These are phyloP conservation scores for Arthroderma sp. DNA, from an alignment of 2,329 filamentous ascomycete species.

Conservation along the genomic window DNA sequence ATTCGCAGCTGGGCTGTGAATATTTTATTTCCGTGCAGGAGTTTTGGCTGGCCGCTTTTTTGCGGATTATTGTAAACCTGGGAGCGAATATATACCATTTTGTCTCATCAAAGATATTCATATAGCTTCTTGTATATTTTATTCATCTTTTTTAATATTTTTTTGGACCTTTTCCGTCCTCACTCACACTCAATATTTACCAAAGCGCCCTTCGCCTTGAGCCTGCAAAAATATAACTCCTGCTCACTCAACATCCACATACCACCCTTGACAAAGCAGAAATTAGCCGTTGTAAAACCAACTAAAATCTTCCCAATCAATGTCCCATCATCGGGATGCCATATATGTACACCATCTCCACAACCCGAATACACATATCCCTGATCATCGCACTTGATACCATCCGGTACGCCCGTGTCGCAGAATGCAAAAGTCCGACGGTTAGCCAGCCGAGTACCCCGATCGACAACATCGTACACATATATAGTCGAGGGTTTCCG, in stretches of 20 bases:
- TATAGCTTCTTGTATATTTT: constrained; percentile 1
- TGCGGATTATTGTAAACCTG: neutral
- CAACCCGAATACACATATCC: constrained; percentile 45
- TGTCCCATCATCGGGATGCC: constrained; percentile 34
- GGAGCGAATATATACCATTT: too few relatives aligned
- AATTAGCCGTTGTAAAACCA: constrained; percentile 35
- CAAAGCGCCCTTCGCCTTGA: constrained; percentile 10
- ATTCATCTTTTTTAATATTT: neutral
- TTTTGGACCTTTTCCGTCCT: neutral
- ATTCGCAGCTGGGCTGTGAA: too few relatives aligned
- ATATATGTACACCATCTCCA: constrained; percentile 43
- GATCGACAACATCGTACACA: constrained; percentile 30
- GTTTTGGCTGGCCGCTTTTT: neutral
- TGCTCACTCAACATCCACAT: constrained; percentile 12
- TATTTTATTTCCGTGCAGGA: too few relatives aligned
- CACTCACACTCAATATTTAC: constrained; percentile 7
- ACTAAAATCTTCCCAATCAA: constrained; percentile 46
- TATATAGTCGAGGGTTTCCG: constrained; percentile 16
- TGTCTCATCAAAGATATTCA: too few relatives aligned
- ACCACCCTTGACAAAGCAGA: constrained; percentile 29
- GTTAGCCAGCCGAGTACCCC: constrained; percentile 34
- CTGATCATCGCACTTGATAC: constrained; percentile 37
- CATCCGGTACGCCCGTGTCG: constrained; percentile 32
- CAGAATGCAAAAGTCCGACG: constrained; percentile 41
- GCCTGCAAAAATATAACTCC: constrained; percentile 7